Evolutionary conservation across 2,329 filamentous ascomycete species (phyloP).

Genomic region (Keithomyces neogunnii): DNA sequence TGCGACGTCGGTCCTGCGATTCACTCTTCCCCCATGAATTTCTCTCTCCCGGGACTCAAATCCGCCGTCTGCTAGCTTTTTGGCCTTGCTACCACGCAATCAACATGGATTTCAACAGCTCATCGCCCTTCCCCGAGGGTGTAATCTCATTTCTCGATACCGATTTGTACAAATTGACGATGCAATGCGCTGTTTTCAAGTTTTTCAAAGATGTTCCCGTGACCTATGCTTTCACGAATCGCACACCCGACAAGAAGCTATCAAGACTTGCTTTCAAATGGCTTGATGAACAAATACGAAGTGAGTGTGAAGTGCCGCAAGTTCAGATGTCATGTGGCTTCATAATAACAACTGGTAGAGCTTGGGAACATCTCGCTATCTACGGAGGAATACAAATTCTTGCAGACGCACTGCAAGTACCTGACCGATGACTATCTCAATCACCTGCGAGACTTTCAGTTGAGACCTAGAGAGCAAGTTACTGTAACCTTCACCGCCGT

Average conservation of each 20-base stretch:
- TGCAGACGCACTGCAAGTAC: slow-evolving; percentile 73
- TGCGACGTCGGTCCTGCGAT: not conserved
- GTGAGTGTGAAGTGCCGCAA: slow-evolving; percentile 33
- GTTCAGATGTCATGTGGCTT: not conserved
- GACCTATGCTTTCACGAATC: slow-evolving; percentile 90
- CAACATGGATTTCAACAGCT: slow-evolving; percentile 57
- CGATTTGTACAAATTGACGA: slow-evolving; percentile 90
- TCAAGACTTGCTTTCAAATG: slow-evolving; percentile 76
- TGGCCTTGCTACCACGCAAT: not conserved
- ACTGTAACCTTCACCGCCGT: slow-evolving; percentile 55
- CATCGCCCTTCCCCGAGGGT: slow-evolving; percentile 61
- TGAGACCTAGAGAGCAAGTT: slow-evolving; percentile 76
- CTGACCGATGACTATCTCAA: slow-evolving; percentile 68
- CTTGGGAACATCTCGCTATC: slow-evolving; percentile 75
- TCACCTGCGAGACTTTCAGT: slow-evolving; percentile 73
- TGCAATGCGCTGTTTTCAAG: slow-evolving; percentile 95
- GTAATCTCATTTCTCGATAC: slow-evolving; percentile 79
- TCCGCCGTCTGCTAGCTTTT: not conserved
- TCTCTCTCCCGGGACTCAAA: not conserved
- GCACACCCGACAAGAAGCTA: slow-evolving; percentile 87
- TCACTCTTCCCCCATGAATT: not conserved
- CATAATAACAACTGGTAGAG: slow-evolving; percentile 37
- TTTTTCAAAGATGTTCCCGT: slow-evolving; percentile 79
- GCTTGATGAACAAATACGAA: slow-evolving; percentile 75
- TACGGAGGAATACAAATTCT: slow-evolving; percentile 69